Evolutionary conservation across 345 rosid genomes (phyloP), one percentile per base, ranked within the genome.

Genomic region (Dovyalis caffra): DNA sequence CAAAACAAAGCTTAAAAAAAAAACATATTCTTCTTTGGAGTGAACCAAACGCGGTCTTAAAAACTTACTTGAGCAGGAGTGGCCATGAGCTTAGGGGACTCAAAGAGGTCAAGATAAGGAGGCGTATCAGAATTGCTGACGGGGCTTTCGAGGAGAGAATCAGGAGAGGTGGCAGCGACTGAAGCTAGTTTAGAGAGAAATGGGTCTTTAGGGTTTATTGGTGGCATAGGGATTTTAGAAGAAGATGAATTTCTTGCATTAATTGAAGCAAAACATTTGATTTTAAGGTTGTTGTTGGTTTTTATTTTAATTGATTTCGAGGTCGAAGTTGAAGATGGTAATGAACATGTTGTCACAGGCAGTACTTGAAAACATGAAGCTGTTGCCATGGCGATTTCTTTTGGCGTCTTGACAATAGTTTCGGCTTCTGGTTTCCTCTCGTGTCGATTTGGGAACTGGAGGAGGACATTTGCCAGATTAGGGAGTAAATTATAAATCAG

Each of bases 61-160:
- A 21, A 28, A 37, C 73, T 72, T 69, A 90, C 97, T 75, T 87
- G 90, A 40, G 95, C 93, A 45, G 95, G 95, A 61, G 96, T 79
- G 61, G 95, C 90, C 97, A 92, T 92, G 84, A 87, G 88, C 85
- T 82, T 78, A 64, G 97, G 90, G 26, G 94, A 86, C 32, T 88
- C 93, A 47, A 89, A 88, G 79, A 94, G 76, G 84, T 92, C 95
- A 33, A 91, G 81, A 72, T 71, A 94, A 37, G 98, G 98, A 29
- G 86, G 97, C 60, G 83, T 37, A 74, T 86, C 88, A 11, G 93
- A 9, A 0, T 16, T 10, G 71, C 81, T 79, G 0, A 72, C 79
- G 32, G 91, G 88, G 32, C 87, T 86, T 56, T 83, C 86, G 21
- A 86, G 74, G 63, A 90, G 78, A 33, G 70, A 69, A 38, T 88